Conservation (phyloP, 768 basidiomycete genomes). For the Tylopilus felleus region DNA sequence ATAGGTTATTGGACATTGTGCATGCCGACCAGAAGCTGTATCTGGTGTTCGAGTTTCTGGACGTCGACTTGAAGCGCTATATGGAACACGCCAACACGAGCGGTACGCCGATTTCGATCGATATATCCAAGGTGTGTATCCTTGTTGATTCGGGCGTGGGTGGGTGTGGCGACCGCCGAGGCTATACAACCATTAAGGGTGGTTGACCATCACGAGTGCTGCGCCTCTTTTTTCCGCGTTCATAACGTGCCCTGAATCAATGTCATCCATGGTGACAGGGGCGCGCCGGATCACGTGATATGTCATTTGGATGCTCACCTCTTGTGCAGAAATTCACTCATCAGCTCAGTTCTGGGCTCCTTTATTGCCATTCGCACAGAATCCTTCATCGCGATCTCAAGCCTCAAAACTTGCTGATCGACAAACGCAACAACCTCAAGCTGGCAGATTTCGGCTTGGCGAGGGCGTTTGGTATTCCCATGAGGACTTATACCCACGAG, state of each 20-base stretch:
- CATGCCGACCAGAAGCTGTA: constrained; percentile 97
- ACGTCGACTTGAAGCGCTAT: constrained; percentile 94
- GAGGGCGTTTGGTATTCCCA: constrained; percentile 95
- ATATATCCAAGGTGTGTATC: constrained; percentile 73
- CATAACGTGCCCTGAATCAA: constrained; percentile 12
- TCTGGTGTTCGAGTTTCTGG: constrained; percentile 96
- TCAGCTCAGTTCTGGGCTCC: constrained; percentile 86
- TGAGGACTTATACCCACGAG: constrained; percentile 99
- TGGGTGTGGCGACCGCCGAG: not conserved
- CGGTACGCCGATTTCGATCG: constrained; percentile 67
- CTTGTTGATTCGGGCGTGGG: not conserved
- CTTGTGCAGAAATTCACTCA: constrained; percentile 84
- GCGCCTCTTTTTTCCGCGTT: not conserved
- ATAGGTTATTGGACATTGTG: constrained; percentile 90
- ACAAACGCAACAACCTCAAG: constrained; percentile 86
- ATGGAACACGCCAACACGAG: constrained; percentile 83
- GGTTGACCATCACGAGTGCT: not conserved
- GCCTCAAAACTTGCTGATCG: constrained; percentile 93
- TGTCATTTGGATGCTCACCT: constrained; percentile 17
- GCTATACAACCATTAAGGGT: not conserved
- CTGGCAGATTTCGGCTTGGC: constrained; percentile 96
- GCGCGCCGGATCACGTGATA: constrained; percentile 32
- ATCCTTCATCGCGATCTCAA: constrained; percentile 98
- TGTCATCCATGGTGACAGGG: constrained; percentile 22
- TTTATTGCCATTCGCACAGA: constrained; percentile 93